These are phyloP conservation scores for Candida sanyaensis DNA, from an alignment of 1,139 yeast species.

Conservation along the genomic window DNA sequence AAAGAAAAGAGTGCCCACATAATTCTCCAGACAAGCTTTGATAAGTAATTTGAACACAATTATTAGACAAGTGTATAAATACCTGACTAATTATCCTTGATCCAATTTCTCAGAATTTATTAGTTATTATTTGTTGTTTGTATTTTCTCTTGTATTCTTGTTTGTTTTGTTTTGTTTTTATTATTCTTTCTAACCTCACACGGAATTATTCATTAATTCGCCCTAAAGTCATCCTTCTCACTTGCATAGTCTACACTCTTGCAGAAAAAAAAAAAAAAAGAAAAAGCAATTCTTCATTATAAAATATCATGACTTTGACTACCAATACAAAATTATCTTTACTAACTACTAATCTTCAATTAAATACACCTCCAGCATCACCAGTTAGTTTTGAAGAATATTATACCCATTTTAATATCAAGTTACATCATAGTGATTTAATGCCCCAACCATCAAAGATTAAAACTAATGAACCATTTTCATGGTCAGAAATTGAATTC, in stretches of 20 bases:
- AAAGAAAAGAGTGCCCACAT: too few relatives aligned
- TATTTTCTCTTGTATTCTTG: not conserved
- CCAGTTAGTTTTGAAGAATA: constrained; percentile 8
- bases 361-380: constrained; percentile 15
- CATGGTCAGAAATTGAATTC: constrained; percentile 37
- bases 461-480: constrained; percentile 26
- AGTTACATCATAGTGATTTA: constrained; percentile 27
- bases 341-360: constrained; percentile 2
- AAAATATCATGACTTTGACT: constrained; percentile 4
- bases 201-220: too few relatives aligned
- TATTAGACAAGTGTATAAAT: not conserved
- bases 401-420: constrained; percentile 11
- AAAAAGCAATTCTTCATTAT: not conserved
- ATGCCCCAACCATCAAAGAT: constrained; percentile 47
- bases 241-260: not conserved
- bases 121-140: not conserved
- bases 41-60: not conserved
- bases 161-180: not conserved
- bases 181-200: not conserved
- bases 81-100: not conserved
- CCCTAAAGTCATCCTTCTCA: not conserved
- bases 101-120: not conserved
- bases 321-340: not conserved
- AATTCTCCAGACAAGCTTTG: not conserved
- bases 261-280: not conserved